A percentile compares a stretch with the other conserved stretches of the same genome.
Evolutionary conservation across 2,329 filamentous ascomycete genomes (phyloP).

Genomic region (Trichophyton simii): DNA sequence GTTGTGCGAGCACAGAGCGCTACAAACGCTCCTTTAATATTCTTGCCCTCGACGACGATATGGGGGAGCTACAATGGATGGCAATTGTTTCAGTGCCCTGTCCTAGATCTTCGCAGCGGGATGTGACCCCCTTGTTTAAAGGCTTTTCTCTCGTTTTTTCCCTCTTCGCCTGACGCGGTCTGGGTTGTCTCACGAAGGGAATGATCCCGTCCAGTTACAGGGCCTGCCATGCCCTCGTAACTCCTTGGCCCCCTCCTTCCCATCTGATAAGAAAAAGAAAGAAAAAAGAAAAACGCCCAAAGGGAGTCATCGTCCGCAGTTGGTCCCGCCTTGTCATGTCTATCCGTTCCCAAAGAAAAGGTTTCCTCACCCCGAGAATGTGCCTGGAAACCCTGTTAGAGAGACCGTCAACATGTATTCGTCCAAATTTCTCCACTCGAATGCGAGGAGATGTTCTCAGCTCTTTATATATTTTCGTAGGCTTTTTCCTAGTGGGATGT

Average conservation of each 20-base stretch:
- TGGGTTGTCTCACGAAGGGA: no score
- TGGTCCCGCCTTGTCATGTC: background rate
- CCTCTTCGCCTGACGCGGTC: no score
- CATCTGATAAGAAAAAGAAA: conserved; percentile 2
- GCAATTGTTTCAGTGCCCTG: no score
- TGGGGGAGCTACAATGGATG: no score
- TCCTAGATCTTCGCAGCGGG: no score
- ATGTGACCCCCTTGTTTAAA: no score
- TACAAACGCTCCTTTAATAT: no score
- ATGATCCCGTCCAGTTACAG: background rate
- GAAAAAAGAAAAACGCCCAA: background rate
- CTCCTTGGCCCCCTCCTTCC: background rate
- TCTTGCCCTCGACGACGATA: no score
- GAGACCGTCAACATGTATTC: background rate
- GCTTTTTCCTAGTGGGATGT: background rate
- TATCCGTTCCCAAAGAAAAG: background rate
- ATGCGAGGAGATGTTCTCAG: background rate
- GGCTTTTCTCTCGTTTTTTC: no score
- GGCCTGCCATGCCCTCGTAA: background rate
- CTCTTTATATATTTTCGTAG: background rate
- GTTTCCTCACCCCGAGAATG: background rate
- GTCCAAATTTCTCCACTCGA: background rate
- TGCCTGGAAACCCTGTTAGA: background rate
- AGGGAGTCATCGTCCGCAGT: background rate
- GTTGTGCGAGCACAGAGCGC: no score